These are phyloP conservation scores for Cystoisospora suis DNA, from an alignment of 169 alveolate genomes.

Conservation along the genomic window DNA sequence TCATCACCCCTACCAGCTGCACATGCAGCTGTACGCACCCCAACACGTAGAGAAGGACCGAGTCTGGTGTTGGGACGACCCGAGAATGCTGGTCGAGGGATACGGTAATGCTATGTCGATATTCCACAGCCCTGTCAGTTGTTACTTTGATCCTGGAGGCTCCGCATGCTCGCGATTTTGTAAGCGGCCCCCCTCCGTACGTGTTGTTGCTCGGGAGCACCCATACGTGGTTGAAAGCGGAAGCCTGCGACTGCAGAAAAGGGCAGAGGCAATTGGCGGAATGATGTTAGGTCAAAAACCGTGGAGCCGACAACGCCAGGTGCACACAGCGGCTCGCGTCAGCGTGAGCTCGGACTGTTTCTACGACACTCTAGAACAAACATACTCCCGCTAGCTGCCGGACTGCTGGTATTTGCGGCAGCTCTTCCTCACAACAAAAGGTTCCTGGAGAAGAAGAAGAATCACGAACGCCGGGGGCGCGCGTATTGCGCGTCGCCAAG, in stretches of 20 bases:
- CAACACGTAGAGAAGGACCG: slow-evolving; percentile 48
- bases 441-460: too few species aligned
- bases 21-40: slow-evolving; percentile 61
- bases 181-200: slow-evolving; percentile 58
- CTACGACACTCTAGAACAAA: too few species aligned
- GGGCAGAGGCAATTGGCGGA: background rate
- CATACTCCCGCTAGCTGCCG: too few species aligned
- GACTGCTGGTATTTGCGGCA: too few species aligned
- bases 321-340: too few species aligned
- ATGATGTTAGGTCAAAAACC: too few species aligned
- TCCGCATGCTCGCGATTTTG: slow-evolving; percentile 28
- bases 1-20: slow-evolving; percentile 40
- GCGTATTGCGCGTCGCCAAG: too few species aligned
- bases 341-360: too few species aligned
- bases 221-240: slow-evolving; percentile 57
- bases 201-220: slow-evolving; percentile 53
- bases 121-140: slow-evolving; percentile 50
- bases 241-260: background rate
- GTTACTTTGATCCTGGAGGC: slow-evolving; percentile 26
- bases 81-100: background rate
- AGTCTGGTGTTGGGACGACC: slow-evolving; percentile 46
- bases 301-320: too few species aligned
- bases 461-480: too few species aligned
- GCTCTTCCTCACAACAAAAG: too few species aligned
- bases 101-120: slow-evolving; percentile 32